Evolutionary conservation across 1,139 yeast genomes (phyloP).

Genomic region (Candida tropicalis): DNA sequence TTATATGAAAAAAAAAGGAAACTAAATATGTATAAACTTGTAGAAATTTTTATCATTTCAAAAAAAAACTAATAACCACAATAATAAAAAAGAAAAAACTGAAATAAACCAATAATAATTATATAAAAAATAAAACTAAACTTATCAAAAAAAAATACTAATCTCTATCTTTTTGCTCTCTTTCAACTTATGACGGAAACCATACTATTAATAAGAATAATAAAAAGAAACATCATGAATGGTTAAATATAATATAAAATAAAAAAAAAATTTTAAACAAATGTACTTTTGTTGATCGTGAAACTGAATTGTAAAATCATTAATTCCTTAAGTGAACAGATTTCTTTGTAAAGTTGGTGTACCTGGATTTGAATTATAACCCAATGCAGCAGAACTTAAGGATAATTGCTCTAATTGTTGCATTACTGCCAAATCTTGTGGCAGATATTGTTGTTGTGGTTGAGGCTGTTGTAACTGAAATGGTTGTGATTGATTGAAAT

Average conservation of each 20-base stretch:
- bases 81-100: background rate
- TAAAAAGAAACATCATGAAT: background rate
- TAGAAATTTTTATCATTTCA: background rate
- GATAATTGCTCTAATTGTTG: constrained; percentile 53
- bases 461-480: constrained; percentile 14
- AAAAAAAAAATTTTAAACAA: background rate
- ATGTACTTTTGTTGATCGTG: constrained; percentile 1
- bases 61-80: background rate
- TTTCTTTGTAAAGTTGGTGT: constrained; percentile 29
- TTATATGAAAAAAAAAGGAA: constrained; percentile 1
- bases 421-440: constrained; percentile 43
- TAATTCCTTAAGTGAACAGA: constrained; percentile 11
- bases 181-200: background rate
- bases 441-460: constrained; percentile 20
- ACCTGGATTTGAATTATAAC: constrained; percentile 50
- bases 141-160: too few species aligned
- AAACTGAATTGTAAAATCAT: background rate
- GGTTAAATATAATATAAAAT: background rate
- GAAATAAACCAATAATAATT: background rate
- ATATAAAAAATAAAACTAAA: background rate
- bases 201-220: background rate
- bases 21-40: background rate
- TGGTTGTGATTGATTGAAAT: constrained; percentile 6
- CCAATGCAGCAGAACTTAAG: constrained; percentile 52
- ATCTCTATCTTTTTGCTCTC: background rate